A percentile compares a stretch with the other conserved stretches of the same genome.
phyloP scores from a whole-genome alignment of 345 rosid species.

The Eucalyptus camaldulensis region DNA sequence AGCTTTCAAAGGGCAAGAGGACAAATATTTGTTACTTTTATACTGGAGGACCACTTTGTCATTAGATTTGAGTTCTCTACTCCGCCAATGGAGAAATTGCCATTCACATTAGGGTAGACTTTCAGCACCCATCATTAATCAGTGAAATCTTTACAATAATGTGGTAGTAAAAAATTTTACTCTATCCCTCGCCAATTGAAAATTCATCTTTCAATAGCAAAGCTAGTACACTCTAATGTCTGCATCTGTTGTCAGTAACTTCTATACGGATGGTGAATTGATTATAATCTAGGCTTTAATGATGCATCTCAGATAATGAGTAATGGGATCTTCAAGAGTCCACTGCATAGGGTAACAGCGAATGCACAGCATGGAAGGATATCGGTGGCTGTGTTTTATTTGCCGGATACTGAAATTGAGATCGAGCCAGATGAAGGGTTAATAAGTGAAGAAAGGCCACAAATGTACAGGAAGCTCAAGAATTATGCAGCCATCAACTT shows the following conservation, averaged over 20 bases:
- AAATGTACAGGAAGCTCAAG: slow-evolving; percentile 11
- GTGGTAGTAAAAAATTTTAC: not conserved
- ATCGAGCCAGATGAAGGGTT: not conserved
- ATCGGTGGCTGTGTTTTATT: slow-evolving; percentile 7
- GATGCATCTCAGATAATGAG: slow-evolving; percentile 10
- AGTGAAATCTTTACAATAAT: not conserved
- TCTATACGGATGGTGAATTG: not conserved
- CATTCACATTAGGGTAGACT: not conserved
- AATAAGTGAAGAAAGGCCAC: slow-evolving; percentile 4
- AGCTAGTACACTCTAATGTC: not conserved
- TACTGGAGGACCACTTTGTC: not conserved
- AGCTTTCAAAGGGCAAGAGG: not conserved
- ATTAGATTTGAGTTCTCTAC: not conserved
- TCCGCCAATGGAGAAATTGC: not conserved
- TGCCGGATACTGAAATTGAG: not conserved
- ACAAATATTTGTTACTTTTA: not conserved
- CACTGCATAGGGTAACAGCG: slow-evolving; percentile 12
- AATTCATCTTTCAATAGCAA: too few species aligned
- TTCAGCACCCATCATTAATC: not conserved
- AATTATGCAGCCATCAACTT: slow-evolving; percentile 14
- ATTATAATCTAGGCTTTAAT: not conserved
- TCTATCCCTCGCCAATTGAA: not conserved
- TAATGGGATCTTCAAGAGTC: slow-evolving; percentile 23
- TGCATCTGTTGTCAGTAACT: not conserved
- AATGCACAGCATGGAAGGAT: slow-evolving; percentile 11